Base-by-base conservation (phyloP, 2,329 filamentous ascomycete species). In the Xenoacremonium recifei region DNA sequence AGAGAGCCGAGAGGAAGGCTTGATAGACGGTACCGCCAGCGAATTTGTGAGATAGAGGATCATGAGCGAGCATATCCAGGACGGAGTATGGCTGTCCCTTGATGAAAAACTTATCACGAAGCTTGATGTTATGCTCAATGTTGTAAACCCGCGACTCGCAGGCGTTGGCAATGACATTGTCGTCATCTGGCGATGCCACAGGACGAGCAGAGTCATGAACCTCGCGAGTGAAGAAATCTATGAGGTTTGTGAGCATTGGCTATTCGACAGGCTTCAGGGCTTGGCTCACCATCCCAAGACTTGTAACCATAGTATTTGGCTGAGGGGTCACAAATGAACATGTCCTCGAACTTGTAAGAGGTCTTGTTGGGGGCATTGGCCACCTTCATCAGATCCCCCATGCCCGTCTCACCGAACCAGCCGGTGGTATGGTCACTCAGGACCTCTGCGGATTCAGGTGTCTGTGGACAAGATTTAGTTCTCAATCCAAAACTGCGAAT, bases 61-160 rank as follows among this genome's bases (percentile, higher is more conserved):
- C 79, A 51, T 79, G 65, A 0, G 68, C 74, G 3, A 88, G 68
- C 79, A 86, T 85, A 57, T 85, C 77, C 3, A 68, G 51, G 15
- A 85, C 61, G 0, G 80, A 85, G 64, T 87, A 88, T 0, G 82
- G 81, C 61, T 87, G 82, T 7, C 73, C 75, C 59, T 88, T 89
- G 55, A 82, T 70, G 75, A 82, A 87, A 69, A 88, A 88, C 6
- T 62, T 62, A 53, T 85, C 81, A 16, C 76, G 76, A 1, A 77
- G 66, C 38, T 75, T 70, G 37, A 80, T 76, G 34, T 76, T 52
- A 20, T 61, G 64, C 6, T 65, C 67, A 2, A 82, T 56, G 36
- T 75, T 71, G 63, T 75, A 85, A 0, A 77, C 72, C 30, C 72
- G 74, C 11, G 78, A 82, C 57, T 88, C 84, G 63, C 84, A 87